Base-by-base conservation (phyloP, 2,329 filamentous ascomycete species). In the Talaromyces islandicus region DNA sequence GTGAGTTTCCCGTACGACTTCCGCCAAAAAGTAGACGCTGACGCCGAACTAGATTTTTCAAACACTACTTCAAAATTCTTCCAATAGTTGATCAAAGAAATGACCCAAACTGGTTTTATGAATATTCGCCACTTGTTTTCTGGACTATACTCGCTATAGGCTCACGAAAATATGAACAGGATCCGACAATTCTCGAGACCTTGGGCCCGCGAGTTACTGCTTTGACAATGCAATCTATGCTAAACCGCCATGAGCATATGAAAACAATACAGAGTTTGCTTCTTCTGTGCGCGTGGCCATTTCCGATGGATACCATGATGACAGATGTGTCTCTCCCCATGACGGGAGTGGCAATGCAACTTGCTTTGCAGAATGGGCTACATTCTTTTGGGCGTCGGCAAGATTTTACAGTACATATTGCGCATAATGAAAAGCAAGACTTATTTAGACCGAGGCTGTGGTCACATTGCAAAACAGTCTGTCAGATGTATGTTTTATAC, bases 331-430 rank as follows among this genome's bases (percentile, higher is more conserved):
- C 43, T 2, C 43, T 50, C 12, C 19, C 43, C 7, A 17, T 54
- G 52, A 32, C 52, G 2, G 52, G 52, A 9, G 27, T 54, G n/a
- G 52, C 52, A 54, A 54, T 32, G 52, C 52, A 54, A 25, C 17
- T 54, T 4, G 52, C 52, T 24, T n/a, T 54, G 12, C 52, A 54
- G 17, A 54, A 54, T 54, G 52, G 52, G 7, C 6, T 54, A 12
- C 52, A 54, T 38, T 54, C 30, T n/a, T 54, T 54, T 32, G 52
- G 52, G 14, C 52, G 52, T n/a, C 12, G 52, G 52, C 52, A 54
- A 32, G 52, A 54, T 54, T 54, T 54, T 21, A 54, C 30, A 2
- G 30, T 29, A 2, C 52, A 54, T 10, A 54, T 54, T 9, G n/a
- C 29, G 11, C 52, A 54, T 19, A 54, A 54, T 35, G 52, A 54